A percentile compares a stretch with the other conserved stretches of the same genome.
Evolutionary conservation across 1,139 yeast species (phyloP).

Genomic region (Blastobotrys apis): DNA sequence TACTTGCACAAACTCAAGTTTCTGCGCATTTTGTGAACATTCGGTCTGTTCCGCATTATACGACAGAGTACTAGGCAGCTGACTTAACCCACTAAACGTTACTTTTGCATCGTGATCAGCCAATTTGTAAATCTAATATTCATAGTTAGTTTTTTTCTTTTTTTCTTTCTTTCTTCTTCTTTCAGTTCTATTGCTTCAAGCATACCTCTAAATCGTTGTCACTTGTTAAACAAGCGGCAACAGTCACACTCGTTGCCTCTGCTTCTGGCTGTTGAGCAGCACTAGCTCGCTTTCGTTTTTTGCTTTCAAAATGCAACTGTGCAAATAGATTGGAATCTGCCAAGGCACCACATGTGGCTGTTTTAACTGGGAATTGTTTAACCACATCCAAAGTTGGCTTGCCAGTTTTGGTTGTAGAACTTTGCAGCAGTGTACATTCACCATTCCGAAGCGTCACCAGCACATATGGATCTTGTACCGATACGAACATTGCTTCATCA

Average conservation of each 20-base stretch:
- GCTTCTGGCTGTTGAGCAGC: slow-evolving; percentile 4
- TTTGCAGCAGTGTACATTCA: slow-evolving; percentile 14
- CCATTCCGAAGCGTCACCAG: slow-evolving; percentile 25
- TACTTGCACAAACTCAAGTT: slow-evolving; percentile 13
- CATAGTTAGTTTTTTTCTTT: slow-evolving; percentile 1
- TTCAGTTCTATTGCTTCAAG: neutral
- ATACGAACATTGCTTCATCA: slow-evolving; percentile 51
- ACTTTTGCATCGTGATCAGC: slow-evolving; percentile 9
- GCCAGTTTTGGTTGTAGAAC: slow-evolving; percentile 11
- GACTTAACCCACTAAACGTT: slow-evolving; percentile 3
- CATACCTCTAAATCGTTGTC: slow-evolving; percentile 16
- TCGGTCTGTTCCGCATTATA: neutral
- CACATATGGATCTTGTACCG: slow-evolving; percentile 36
- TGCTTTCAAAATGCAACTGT: slow-evolving; percentile 2
- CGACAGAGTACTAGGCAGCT: slow-evolving; percentile 5
- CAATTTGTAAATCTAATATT: slow-evolving; percentile 11
- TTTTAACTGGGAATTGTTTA: neutral
- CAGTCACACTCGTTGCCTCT: neutral
- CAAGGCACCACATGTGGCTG: slow-evolving; percentile 15
- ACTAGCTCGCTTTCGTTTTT: slow-evolving; percentile 19
- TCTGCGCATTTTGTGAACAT: neutral
- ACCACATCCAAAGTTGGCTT: slow-evolving; percentile 13
- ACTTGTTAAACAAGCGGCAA: slow-evolving; percentile 10
- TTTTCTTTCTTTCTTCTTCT: slow-evolving; percentile 3
- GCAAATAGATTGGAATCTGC: slow-evolving; percentile 2